Percentiles rank a stretch among this genome's conserved stretches.
Conservation (phyloP, 352 stramenopile genomes). For the Ophiocytium majus region DNA sequence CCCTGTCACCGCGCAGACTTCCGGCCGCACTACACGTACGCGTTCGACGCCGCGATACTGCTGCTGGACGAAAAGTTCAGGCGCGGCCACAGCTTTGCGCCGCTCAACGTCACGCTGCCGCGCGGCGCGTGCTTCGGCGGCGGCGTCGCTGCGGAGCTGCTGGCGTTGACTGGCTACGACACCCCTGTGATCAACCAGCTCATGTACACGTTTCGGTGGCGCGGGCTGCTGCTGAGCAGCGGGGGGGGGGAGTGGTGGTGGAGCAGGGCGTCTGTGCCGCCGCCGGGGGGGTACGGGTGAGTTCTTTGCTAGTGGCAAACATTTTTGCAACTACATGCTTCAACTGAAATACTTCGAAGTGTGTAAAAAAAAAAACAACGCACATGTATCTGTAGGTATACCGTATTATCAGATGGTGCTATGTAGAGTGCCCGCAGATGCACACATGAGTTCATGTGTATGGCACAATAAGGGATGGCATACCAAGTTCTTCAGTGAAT, state of each 20-base stretch:
- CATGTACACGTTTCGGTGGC: slow-evolving; percentile 51
- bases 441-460: too few relatives aligned
- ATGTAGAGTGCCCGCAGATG: too few relatives aligned
- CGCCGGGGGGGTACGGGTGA: slow-evolving; percentile 18
- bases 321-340: too few relatives aligned
- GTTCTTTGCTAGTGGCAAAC: too few relatives aligned
- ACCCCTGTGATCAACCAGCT: slow-evolving; percentile 54
- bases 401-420: too few relatives aligned
- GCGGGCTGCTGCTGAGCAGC: slow-evolving; percentile 45
- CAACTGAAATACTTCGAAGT: too few relatives aligned
- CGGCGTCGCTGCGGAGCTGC: slow-evolving; percentile 14
- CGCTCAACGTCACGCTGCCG: slow-evolving; percentile 56
- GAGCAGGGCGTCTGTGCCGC: slow-evolving; percentile 7
- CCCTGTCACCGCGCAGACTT: slow-evolving; percentile 33
- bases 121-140: slow-evolving; percentile 42
- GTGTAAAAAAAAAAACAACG: too few relatives aligned
- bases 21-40: slow-evolving; percentile 52
- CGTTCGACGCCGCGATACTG: slow-evolving; percentile 52
- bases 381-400: too few relatives aligned
- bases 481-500: too few relatives aligned
- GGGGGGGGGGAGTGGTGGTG: slow-evolving; percentile 50
- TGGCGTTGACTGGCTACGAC: slow-evolving; percentile 54
- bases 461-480: too few relatives aligned
- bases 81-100: slow-evolving; percentile 39
- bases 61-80: slow-evolving; percentile 36